These are phyloP conservation scores for Lupinus albus DNA, from an alignment of 306 rosid genomes.

Conservation along the genomic window DNA sequence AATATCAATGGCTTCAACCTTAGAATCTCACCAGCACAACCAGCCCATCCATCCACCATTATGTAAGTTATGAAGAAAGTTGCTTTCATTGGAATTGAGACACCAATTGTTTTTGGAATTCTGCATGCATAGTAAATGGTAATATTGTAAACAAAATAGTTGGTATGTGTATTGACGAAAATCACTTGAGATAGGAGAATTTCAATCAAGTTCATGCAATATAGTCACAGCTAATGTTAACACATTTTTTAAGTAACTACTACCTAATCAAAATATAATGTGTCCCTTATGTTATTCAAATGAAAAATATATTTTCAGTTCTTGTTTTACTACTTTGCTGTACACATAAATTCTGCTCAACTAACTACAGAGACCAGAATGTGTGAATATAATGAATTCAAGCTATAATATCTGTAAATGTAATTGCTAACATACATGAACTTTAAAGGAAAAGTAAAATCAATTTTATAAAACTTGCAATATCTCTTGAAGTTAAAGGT, in stretches of 20 bases:
- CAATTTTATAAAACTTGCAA: neutral
- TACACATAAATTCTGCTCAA: neutral
- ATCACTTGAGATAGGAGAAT: slow-evolving; percentile 18
- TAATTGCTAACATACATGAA: neutral
- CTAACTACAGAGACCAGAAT: neutral
- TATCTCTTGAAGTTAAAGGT: neutral
- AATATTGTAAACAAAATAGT: slow-evolving; percentile 8
- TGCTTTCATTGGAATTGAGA: slow-evolving; percentile 98
- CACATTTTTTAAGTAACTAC: too few relatives aligned
- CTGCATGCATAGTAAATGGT: slow-evolving; percentile 52
- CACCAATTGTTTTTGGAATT: slow-evolving; percentile 85
- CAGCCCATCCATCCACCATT: slow-evolving; percentile 99
- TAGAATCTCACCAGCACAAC: slow-evolving; percentile 93
- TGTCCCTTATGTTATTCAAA: too few relatives aligned
- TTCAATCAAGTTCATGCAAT: neutral
- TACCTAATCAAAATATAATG: too few relatives aligned
- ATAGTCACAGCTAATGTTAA: too few relatives aligned
- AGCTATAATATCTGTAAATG: neutral
- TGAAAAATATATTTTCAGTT: too few relatives aligned
- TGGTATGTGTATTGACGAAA: neutral
- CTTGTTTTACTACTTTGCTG: too few relatives aligned
- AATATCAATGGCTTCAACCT: slow-evolving; percentile 86
- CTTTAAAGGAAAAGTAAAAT: neutral
- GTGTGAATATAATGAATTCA: neutral
- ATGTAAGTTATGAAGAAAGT: slow-evolving; percentile 95